Conservation (phyloP, 2,329 filamentous ascomycete genomes). For the Alternaria viburni region DNA sequence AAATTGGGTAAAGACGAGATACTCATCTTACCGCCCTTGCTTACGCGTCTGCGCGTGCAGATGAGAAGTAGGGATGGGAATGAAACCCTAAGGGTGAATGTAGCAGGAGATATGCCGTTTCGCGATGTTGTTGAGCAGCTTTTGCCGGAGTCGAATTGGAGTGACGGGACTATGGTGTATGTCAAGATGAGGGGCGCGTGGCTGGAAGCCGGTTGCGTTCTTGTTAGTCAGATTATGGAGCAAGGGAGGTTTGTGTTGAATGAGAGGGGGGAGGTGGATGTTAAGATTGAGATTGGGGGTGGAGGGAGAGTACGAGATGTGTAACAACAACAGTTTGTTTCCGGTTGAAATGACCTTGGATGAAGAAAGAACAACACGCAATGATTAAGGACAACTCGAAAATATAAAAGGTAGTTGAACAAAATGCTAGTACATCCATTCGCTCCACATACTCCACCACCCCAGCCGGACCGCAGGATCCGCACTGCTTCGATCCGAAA, state of each 20-base stretch:
- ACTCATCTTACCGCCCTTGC: constrained; percentile 10
- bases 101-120: constrained; percentile 18
- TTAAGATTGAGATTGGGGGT: constrained; percentile 7
- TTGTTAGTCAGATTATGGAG: constrained; percentile 11
- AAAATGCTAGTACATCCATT: constrained; percentile 8
- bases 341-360: neutral
- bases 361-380: neutral
- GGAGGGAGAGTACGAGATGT: neutral
- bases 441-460: constrained; percentile 4
- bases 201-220: constrained; percentile 6
- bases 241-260: constrained; percentile 1
- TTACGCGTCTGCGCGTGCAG: constrained; percentile 9
- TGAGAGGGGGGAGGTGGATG: constrained; percentile 11
- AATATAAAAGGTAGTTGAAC: neutral
- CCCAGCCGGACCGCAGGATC: neutral
- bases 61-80: neutral
- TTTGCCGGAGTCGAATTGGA: neutral
- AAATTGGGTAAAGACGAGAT: neutral
- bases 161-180: neutral
- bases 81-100: constrained; percentile 5
- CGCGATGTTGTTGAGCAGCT: constrained; percentile 18
- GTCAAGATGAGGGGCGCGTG: constrained; percentile 18
- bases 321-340: neutral
- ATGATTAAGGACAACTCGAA: neutral
- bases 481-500: constrained; percentile 9